Evolutionary conservation across 2,329 filamentous ascomycete species (phyloP), one percentile per base, ranked within the genome.

Genomic region (Venturia effusa): DNA sequence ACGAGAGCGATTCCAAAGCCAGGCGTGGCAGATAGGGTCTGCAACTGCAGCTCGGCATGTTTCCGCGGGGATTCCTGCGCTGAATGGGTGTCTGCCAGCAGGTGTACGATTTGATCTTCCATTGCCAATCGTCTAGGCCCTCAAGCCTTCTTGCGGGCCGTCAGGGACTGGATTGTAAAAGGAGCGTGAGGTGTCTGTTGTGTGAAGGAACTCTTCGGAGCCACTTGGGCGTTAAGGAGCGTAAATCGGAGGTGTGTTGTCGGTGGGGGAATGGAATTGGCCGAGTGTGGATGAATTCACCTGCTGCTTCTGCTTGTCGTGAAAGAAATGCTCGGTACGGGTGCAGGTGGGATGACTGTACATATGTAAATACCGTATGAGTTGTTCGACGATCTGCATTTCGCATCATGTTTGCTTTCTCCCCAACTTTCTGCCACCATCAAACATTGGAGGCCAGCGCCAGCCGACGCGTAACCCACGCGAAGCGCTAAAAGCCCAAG

Each of bases 51-150:
- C 78, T 99, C 94, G 70, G 94, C 94, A 74, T 89, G 86, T 74
- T 90, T 92, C 75, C 93, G 88, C 64, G 88, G 87, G 64, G 79
- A 86, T 74, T 93, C 87, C 65, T 87, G 84, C 66, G 89, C 72
- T 67, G 87, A 87, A 79, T 96, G 91, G 61, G 92, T 96, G 77
- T 92, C 90, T 71, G 88, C 85, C 68, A 99, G 87, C 74, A 97
- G 84, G 76, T 88, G 87, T 70, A 94, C 87, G 76, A 99, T 85
- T 81, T 96, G 88, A 78, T 95, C 88, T 83, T 96, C 92, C 92
- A 96, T 96, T 13, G 19, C 8, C 34, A 11, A 34, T 30, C 51
- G n/a, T 17, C 51, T 19, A 19, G 51, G 32, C 13, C 27, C 22
- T 57, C 15, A 27, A 22, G 24, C 24, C 24, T 30, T 54, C 27